Base-by-base conservation (phyloP, 1,139 yeast genomes). In the Yamadazyma diddensiae region DNA sequence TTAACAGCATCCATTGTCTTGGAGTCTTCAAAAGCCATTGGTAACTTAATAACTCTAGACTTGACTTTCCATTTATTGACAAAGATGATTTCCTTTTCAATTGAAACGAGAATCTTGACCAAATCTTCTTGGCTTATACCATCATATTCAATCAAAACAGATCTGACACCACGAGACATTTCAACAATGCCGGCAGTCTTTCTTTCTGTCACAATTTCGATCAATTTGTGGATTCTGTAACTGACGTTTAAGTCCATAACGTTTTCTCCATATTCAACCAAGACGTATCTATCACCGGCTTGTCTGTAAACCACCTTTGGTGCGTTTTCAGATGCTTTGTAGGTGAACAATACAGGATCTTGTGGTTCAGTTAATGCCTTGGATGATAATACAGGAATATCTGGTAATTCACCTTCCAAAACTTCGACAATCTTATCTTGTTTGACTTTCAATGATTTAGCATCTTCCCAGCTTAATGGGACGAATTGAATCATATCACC, bases 161-260 rank as follows among this genome's bases (percentile, higher is more conserved):
- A 90, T 53, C 97, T 74, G 22, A 92, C 97, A 62, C 97, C 97
- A 47, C 87, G 94, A 1, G 96, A 87, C 95, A 92, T 86, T 59
- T 92, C 97, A 39, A 85, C 78, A 38, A 92, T 82, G 36, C 97
- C 97, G 35, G 62, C 57, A 23, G 92, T 81, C 43, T 77, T 65
- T 45, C 81, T 74, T 21, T 68, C 69, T 28, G 69, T 65, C 26
- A 87, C 94, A 70, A 79, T 70, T 46, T 81, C 83, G 36, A 84
- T 83, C 53, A 92, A 72, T 51, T 82, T 78, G 59, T 86, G 85
- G 37, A 92, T 85, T 51, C 97, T 74, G 67, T 90, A 90, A 24
- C 88, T 70, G 46, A 85, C 65, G 57, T 86, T 85, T 62, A 92
- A 73, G 55, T 90, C 95, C 80, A 92, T 73, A 34, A 72, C 69